Evolutionary conservation across 306 rosid species (phyloP).

Genomic region (Begonia masoniana): DNA sequence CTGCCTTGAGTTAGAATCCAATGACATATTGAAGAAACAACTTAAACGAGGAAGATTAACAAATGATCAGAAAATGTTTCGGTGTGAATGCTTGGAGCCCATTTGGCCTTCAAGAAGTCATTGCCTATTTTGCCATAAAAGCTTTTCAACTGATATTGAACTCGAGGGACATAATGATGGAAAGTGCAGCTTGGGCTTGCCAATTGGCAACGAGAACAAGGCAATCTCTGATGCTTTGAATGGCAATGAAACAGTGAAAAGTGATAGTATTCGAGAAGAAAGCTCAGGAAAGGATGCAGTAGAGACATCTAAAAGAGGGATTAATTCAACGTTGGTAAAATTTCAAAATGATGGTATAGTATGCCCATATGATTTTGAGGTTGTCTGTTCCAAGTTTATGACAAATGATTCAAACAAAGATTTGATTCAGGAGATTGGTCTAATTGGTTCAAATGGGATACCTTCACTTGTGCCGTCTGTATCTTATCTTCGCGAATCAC

Average conservation of each 20-base stretch:
- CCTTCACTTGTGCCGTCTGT: slow-evolving; percentile 44
- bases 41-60: slow-evolving; percentile 30
- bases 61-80: slow-evolving; percentile 53
- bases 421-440: slow-evolving; percentile 60
- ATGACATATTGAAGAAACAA: slow-evolving; percentile 40
- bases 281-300: slow-evolving; percentile 25
- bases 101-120: slow-evolving; percentile 70
- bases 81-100: slow-evolving; percentile 87
- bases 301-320: slow-evolving; percentile 27
- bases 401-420: slow-evolving; percentile 71
- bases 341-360: slow-evolving; percentile 50
- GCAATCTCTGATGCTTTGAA: too few species aligned
- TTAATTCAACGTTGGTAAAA: slow-evolving; percentile 48
- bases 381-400: slow-evolving; percentile 60
- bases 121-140: slow-evolving; percentile 80
- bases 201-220: too few species aligned
- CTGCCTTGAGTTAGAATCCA: slow-evolving; percentile 33
- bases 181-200: slow-evolving; percentile 39
- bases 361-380: slow-evolving; percentile 67
- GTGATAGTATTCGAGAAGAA: slow-evolving; percentile 32
- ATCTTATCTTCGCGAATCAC: slow-evolving; percentile 40
- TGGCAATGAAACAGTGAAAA: slow-evolving; percentile 44
- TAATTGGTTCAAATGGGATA: slow-evolving; percentile 59
- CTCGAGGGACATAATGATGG: slow-evolving; percentile 71
- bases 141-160: slow-evolving; percentile 45